A percentile compares a stretch with the other conserved stretches of the same genome.
phyloP scores from a whole-genome alignment of 768 basidiomycete genomes.

The Tephrocybe rancida region DNA sequence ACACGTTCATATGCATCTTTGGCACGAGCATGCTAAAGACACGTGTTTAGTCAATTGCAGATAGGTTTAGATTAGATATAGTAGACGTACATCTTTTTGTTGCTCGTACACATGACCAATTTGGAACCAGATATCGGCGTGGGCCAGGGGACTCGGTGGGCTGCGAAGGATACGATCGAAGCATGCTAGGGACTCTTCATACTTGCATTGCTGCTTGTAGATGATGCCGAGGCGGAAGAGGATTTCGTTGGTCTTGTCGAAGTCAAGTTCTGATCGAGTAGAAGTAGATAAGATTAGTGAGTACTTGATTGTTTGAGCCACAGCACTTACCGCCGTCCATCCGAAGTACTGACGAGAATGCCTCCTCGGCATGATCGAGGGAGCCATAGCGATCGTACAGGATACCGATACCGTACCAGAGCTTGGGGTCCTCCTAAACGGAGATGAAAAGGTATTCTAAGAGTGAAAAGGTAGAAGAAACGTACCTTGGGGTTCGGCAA shows the following conservation, averaged over 20 bases:
- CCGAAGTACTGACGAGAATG: conserved; percentile 91
- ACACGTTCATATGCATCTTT: conserved; percentile 97
- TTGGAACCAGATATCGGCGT: conserved; percentile 99
- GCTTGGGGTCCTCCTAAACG: conserved; percentile 86
- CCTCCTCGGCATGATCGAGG: conserved; percentile 98
- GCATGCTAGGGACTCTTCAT: conserved; percentile 83
- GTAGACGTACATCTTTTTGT: conserved; percentile 82
- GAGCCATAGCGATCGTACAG: conserved; percentile 98
- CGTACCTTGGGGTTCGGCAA: conserved; percentile 92
- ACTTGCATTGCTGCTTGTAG: conserved; percentile 98
- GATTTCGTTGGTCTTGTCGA: conserved; percentile 98
- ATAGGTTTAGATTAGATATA: background rate
- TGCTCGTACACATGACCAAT: conserved; percentile 99
- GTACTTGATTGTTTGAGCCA: conserved; percentile 19
- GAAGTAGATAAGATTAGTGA: conserved; percentile 22
- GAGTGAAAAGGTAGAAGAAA: conserved; percentile 15
- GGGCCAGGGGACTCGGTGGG: conserved; percentile 93
- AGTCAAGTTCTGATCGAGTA: conserved; percentile 61
- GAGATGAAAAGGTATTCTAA: conserved; percentile 12
- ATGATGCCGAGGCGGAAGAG: conserved; percentile 98
- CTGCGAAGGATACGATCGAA: conserved; percentile 97
- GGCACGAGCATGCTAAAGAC: conserved; percentile 75
- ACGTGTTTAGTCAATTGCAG: background rate
- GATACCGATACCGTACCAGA: conserved; percentile 99
- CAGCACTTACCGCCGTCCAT: conserved; percentile 94